Percentiles rank a stretch among this genome's conserved stretches.
Evolutionary conservation across 2,329 filamentous ascomycete genomes (phyloP).

Genomic region (Grosmannia huntii): DNA sequence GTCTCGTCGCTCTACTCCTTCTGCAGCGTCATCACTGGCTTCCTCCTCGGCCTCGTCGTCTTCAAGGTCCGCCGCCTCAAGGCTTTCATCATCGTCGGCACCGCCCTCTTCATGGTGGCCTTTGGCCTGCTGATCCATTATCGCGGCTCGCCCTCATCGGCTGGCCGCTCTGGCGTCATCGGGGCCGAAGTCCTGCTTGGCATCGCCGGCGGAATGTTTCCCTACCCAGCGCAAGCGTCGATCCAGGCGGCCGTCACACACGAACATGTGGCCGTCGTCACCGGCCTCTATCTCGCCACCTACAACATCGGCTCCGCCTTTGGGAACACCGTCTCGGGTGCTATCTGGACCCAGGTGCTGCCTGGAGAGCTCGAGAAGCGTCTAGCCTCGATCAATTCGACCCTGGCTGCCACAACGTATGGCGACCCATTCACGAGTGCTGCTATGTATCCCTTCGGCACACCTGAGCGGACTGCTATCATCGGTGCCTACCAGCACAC

Average conservation of each 20-base stretch:
- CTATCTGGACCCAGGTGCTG: conserved; percentile 48
- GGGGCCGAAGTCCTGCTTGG: conserved; percentile 50
- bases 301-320: conserved; percentile 51
- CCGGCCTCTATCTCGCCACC: conserved; percentile 47
- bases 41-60: conserved; percentile 42
- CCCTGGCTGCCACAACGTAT: conserved; percentile 23
- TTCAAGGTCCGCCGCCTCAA: conserved; percentile 47
- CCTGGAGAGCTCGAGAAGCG: conserved; percentile 26
- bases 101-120: conserved; percentile 48
- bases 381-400: conserved; percentile 21
- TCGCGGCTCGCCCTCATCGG: conserved; percentile 34
- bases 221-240: conserved; percentile 33
- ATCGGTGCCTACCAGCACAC: conserved; percentile 32
- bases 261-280: conserved; percentile 49
- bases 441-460: conserved; percentile 26
- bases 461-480: conserved; percentile 28
- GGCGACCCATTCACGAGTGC: conserved; percentile 21
- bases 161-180: conserved; percentile 42
- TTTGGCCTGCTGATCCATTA: conserved; percentile 52
- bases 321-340: conserved; percentile 46
- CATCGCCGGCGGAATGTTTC: conserved; percentile 50
- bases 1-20: conserved; percentile 47
- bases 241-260: conserved; percentile 29
- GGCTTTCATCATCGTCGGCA: conserved; percentile 48
- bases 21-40: conserved; percentile 43